These are phyloP conservation scores for Knufia petricola DNA, from an alignment of 2,329 filamentous ascomycete genomes.

Conservation along the genomic window DNA sequence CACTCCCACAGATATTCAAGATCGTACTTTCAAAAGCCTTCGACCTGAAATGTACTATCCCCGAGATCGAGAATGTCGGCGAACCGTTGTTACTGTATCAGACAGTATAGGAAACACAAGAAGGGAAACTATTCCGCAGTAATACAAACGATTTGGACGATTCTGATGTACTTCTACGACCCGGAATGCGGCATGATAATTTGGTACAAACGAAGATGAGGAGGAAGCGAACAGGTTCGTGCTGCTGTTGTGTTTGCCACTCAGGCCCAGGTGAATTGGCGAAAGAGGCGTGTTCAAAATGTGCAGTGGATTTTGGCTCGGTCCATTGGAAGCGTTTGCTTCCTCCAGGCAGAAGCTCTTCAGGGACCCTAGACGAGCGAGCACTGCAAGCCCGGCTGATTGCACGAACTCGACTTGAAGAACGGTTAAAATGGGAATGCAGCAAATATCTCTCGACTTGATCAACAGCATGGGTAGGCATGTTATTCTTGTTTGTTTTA, in stretches of 20 bases:
- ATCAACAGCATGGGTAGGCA: too few relatives aligned
- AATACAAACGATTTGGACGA: slow-evolving; percentile 5
- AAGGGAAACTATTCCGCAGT: not conserved
- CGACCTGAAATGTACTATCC: slow-evolving; percentile 96
- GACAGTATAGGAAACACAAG: slow-evolving; percentile 31
- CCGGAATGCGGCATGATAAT: slow-evolving; percentile 2
- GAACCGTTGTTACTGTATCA: slow-evolving; percentile 91
- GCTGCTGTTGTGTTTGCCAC: not conserved
- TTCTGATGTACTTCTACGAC: slow-evolving; percentile 7
- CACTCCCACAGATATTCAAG: slow-evolving; percentile 78
- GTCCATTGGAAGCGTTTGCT: not conserved
- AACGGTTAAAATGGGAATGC: too few relatives aligned
- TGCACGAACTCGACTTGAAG: too few relatives aligned
- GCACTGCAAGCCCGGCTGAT: too few relatives aligned
- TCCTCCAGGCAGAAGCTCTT: not conserved
- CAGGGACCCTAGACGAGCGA: too few relatives aligned
- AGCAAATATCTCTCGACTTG: too few relatives aligned
- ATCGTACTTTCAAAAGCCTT: slow-evolving; percentile 98
- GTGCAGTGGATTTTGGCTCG: not conserved
- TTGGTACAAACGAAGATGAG: not conserved
- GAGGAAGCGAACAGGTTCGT: not conserved
- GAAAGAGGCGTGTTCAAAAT: slow-evolving; percentile 5
- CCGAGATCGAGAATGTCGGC: slow-evolving; percentile 95
- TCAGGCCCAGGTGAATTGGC: not conserved
- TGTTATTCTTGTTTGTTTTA: too few relatives aligned